Conservation (phyloP, 148 eudicot species). For the Rhododendron kiyosumense region DNA sequence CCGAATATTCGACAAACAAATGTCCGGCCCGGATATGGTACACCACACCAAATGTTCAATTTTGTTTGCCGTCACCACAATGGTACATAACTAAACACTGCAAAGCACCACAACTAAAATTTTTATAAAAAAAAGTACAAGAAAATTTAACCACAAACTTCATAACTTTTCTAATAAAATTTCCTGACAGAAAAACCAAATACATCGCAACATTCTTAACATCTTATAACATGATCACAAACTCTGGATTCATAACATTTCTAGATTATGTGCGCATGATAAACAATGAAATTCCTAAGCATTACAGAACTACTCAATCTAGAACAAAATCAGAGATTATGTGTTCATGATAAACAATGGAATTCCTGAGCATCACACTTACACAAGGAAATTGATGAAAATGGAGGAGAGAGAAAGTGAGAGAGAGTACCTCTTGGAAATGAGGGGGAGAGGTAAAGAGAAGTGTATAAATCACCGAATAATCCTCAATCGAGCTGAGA, state of each 20-base stretch:
- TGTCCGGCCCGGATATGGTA: neutral
- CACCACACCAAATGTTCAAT: neutral
- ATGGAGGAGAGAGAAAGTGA: neutral
- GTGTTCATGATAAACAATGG: neutral
- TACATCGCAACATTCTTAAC: neutral
- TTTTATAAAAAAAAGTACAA: neutral
- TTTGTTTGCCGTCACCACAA: neutral
- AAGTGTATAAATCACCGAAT: constrained; percentile 9
- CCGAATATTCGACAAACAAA: neutral
- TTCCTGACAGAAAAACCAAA: neutral
- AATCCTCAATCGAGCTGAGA: constrained; percentile 1
- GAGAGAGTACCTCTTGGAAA: constrained; percentile 7
- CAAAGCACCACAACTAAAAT: neutral
- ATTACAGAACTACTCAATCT: neutral
- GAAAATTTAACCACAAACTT: neutral
- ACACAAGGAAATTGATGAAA: neutral
- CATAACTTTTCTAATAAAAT: neutral
- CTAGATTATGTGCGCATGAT: no score
- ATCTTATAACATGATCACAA: neutral
- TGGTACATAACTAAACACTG: neutral
- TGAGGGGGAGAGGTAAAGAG: neutral
- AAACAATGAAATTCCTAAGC: neutral
- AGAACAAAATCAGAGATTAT: neutral
- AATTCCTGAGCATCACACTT: neutral
- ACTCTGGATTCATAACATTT: neutral